Percentiles rank a stretch among this genome's conserved stretches.
Conservation (phyloP, 2,329 filamentous ascomycete genomes). For the Talaromyces sp. region DNA sequence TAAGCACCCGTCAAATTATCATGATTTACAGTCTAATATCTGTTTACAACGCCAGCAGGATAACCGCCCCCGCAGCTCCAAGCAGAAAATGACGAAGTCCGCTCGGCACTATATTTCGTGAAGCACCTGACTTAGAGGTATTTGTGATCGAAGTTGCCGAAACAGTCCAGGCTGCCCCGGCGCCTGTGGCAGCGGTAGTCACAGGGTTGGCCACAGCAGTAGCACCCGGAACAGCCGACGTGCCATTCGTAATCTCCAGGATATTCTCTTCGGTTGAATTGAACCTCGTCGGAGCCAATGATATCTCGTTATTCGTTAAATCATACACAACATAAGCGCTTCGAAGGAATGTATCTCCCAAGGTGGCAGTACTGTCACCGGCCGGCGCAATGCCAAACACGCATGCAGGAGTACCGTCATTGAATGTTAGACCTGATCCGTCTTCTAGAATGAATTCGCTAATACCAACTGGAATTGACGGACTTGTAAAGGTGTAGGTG, state of each 20-base stretch:
- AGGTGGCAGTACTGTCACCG: constrained; percentile 47
- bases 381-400: constrained; percentile 54
- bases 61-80: constrained; percentile 10
- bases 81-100: constrained; percentile 2
- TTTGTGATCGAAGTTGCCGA: background rate
- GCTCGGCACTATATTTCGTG: background rate
- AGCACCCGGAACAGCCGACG: constrained; percentile 53
- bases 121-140: constrained; percentile 1
- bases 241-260: constrained; percentile 54
- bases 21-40: background rate
- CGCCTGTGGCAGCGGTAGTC: constrained; percentile 40
- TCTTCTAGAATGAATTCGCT: constrained; percentile 57
- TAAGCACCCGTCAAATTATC: background rate
- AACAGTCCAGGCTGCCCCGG: constrained; percentile 1
- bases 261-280: constrained; percentile 53
- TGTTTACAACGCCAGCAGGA: constrained; percentile 11
- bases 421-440: constrained; percentile 35
- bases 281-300: constrained; percentile 61
- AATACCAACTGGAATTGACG: constrained; percentile 55
- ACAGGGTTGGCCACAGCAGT: constrained; percentile 53
- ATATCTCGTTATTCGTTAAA: constrained; percentile 59
- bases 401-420: constrained; percentile 40
- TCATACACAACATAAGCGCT: constrained; percentile 65
- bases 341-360: constrained; percentile 63
- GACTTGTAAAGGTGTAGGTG: constrained; percentile 58